These are phyloP conservation scores for Crithidia bombi DNA, from an alignment of 208 protist genomes.

Conservation along the genomic window DNA sequence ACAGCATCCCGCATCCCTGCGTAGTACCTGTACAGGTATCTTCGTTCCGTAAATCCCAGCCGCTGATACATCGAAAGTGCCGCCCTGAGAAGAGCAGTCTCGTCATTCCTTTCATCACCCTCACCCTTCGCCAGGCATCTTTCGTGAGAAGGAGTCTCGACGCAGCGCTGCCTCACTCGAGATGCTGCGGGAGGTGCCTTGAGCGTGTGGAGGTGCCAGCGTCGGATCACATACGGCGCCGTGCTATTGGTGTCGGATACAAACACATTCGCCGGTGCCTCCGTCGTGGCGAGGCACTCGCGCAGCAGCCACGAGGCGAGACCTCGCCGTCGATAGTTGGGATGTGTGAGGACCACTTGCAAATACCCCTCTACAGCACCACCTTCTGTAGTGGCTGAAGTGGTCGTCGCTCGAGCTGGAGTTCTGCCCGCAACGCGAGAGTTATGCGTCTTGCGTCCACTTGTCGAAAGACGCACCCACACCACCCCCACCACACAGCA, in stretches of 20 bases:
- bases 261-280: slow-evolving; percentile 15
- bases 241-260: neutral
- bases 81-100: slow-evolving; percentile 16
- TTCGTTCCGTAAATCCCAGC: slow-evolving; percentile 54
- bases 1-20: slow-evolving; percentile 51
- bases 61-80: slow-evolving; percentile 52
- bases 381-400: too few species aligned
- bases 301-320: slow-evolving; percentile 46
- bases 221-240: slow-evolving; percentile 22
- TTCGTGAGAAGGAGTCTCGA: neutral
- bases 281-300: slow-evolving; percentile 15
- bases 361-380: slow-evolving; percentile 77
- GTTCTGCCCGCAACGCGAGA: neutral
- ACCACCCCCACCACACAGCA: slow-evolving; percentile 69
- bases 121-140: neutral
- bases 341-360: slow-evolving; percentile 62
- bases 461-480: slow-evolving; percentile 60
- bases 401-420: neutral
- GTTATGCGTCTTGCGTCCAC: neutral
- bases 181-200: neutral
- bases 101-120: neutral
- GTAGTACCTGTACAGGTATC: slow-evolving; percentile 66
- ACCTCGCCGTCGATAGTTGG: slow-evolving; percentile 36
- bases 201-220: slow-evolving; percentile 83
- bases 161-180: neutral